phyloP scores from a whole-genome alignment of 169 alveolate species.

The Perkinsus olseni region DNA sequence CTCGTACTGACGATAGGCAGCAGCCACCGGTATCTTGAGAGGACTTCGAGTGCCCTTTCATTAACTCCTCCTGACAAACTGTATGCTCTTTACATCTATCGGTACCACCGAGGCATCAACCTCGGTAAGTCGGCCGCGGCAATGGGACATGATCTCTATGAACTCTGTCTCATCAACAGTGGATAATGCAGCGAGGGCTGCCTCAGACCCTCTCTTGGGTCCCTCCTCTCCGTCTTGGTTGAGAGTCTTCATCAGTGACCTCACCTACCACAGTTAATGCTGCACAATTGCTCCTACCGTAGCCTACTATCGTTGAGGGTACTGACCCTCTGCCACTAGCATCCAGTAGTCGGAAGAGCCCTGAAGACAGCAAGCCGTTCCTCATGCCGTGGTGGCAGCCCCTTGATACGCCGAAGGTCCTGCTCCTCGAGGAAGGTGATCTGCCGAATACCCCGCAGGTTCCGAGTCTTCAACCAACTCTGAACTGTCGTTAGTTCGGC shows the following conservation, averaged over 20 bases:
- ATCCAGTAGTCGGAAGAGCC: neutral
- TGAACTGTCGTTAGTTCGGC: neutral
- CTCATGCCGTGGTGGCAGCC: neutral
- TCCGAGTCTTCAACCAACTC: neutral
- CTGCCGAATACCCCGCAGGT: neutral
- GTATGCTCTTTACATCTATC: neutral
- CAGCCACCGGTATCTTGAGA: neutral
- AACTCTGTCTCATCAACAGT: too few relatives aligned
- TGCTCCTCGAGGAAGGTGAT: neutral
- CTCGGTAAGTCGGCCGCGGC: too few relatives aligned
- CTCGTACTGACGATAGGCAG: neutral
- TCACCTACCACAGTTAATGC: neutral
- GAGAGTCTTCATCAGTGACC: neutral
- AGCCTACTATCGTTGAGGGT: neutral
- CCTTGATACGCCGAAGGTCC: neutral
- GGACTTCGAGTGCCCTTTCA: neutral
- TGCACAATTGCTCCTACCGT: neutral
- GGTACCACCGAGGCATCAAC: neutral
- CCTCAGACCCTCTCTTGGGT: too few relatives aligned
- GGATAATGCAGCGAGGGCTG: too few relatives aligned
- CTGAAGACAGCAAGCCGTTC: neutral
- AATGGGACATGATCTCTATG: too few relatives aligned
- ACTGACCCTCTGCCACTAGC: neutral
- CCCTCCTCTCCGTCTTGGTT: too few relatives aligned
- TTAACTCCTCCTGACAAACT: neutral